Evolutionary conservation across 2,329 filamentous ascomycete genomes (phyloP).

Genomic region (Colletotrichum incanum): DNA sequence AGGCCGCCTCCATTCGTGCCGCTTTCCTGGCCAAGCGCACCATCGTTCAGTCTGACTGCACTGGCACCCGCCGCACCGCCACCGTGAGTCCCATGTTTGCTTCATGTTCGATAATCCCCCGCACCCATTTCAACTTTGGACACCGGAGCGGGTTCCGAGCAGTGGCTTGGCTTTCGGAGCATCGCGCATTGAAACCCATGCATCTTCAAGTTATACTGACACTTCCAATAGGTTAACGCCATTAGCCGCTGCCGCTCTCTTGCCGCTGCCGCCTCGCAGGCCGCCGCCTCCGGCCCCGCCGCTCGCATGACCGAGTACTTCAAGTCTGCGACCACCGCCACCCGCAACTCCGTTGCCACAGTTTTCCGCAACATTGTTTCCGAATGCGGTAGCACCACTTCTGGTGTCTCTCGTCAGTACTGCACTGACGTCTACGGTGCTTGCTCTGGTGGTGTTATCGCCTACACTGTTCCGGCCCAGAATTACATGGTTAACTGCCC

Average conservation of each 20-base stretch:
- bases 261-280: constrained; percentile 66
- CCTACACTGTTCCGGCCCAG: constrained; percentile 71
- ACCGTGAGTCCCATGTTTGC: constrained; percentile 48
- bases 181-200: not conserved
- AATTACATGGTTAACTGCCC: constrained; percentile 74
- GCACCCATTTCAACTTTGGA: not conserved
- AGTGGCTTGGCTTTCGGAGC: not conserved
- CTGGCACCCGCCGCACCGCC: constrained; percentile 59
- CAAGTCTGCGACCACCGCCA: constrained; percentile 66
- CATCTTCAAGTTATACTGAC: not conserved
- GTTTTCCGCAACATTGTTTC: constrained; percentile 65
- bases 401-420: constrained; percentile 67
- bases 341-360: constrained; percentile 65
- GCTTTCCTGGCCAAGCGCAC: constrained; percentile 66
- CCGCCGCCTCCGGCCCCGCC: constrained; percentile 64
- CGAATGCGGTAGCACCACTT: constrained; percentile 68
- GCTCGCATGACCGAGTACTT: constrained; percentile 74
- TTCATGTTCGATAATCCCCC: not conserved
- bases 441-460: constrained; percentile 68
- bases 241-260: constrained; percentile 69
- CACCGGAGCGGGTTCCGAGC: not conserved
- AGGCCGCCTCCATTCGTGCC: constrained; percentile 66
- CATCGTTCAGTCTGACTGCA: constrained; percentile 68
- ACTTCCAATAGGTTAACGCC: constrained; percentile 56
- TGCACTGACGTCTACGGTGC: constrained; percentile 71